Base-by-base conservation (phyloP, 805 yeast species). In the Kuraishia cidri region DNA sequence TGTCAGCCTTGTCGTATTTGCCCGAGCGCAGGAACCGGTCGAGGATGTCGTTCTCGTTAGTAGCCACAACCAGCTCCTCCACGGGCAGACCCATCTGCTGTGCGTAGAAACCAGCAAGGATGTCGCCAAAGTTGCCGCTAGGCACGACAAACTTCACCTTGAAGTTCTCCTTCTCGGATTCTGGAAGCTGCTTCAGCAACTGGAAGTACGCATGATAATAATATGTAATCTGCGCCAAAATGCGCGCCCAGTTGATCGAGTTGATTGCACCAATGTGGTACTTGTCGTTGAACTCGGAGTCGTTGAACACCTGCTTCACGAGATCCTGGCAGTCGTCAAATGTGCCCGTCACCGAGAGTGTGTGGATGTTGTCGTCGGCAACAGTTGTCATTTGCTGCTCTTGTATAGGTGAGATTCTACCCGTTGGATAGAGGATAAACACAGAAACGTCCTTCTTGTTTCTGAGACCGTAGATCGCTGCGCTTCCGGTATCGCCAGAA, bases 351-450 rank as follows among this genome's bases (percentile, higher is more conserved):
- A 92, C 96, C 4, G 96, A 85, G 40, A 92, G 66, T 17, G 97
- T 90, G 62, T 92, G 97, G 26, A 92, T 96, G 50, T 92, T 92
- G 33, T 74, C 62, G 57, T 92, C 98, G 32, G 78, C 71, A 6
- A 92, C 97, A 6, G 97, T 87, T 35, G 98, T 84, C 99, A 92
- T 92, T 63, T 92, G 99, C 46, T 82, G 85, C 63, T 92, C 99
- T 67, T 92, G 99, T 43, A 92, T 81, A 27, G 96, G 97, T 23
- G 97, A 88, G 36, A 92, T 92, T 56, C 97, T 78, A 31, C 97
- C 98, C 6, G 95, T 85, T 48, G 99, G 99, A 54, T 90, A 92
- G 47, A 92, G 64, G 43, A 92, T 92, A 60, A 92, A 92, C 15
- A 92, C 98, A 20, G 94, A 82, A n/a, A 92, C 96, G 56, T 92